A percentile compares a stretch with the other conserved stretches of the same genome.
phyloP scores from a whole-genome alignment of 176 grass and related monocot species.

The Rhynchospora pubera region DNA sequence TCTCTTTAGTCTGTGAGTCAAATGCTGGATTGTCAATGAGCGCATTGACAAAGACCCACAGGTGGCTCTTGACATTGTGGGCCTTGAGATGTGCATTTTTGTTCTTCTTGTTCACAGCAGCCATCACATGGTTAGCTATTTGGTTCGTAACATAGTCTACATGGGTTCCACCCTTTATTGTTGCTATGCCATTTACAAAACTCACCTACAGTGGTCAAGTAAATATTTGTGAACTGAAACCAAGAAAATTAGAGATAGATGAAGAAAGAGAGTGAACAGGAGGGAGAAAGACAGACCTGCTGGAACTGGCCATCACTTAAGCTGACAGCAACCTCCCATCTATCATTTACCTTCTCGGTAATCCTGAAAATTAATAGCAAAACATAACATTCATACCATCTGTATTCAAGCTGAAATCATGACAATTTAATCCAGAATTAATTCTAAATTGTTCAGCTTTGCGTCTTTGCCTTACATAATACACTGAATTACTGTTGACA shows the following conservation, averaged over 20 bases:
- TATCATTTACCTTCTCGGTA: conserved; percentile 50
- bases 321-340: conserved; percentile 79
- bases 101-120: conserved; percentile 76
- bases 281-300: conserved; percentile 34
- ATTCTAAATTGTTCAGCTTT: not conserved
- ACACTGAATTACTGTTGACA: not conserved
- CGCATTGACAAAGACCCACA: conserved; percentile 91
- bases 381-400: not conserved
- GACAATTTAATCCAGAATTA: not conserved
- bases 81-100: conserved; percentile 80
- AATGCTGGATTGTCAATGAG: conserved; percentile 94
- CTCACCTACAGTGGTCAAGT: conserved; percentile 52
- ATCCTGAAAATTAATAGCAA: conserved; percentile 26
- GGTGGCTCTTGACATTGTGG: conserved; percentile 61
- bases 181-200: conserved; percentile 87
- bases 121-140: conserved; percentile 54
- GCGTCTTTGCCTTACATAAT: too few relatives aligned
- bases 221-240: not conserved
- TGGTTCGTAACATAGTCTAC: conserved; percentile 83
- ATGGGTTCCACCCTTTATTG: conserved; percentile 76
- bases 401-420: not conserved
- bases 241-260: not conserved
- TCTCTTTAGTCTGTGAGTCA: conserved; percentile 96
- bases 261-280: too few relatives aligned
- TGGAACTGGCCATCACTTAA: conserved; percentile 92